Base-by-base conservation (phyloP, 179 eudicot species). In the Pouteria campechiana region DNA sequence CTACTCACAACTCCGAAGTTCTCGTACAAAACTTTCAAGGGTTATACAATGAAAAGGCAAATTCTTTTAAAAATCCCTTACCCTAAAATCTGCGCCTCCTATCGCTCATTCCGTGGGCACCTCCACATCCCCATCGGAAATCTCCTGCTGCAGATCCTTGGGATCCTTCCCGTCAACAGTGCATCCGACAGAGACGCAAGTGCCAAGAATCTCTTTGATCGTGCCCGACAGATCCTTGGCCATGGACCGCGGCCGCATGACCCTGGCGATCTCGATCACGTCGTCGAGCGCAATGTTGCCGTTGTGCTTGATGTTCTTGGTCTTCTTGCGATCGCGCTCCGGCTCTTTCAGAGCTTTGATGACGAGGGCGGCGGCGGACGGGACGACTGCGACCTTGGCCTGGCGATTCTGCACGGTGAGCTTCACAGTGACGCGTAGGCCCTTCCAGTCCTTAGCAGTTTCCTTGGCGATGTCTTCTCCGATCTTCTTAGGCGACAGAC, bases 391-490 rank as follows among this genome's bases (percentile, higher is more conserved):
- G 24, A 84, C 88, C 63, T 81, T 84, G 0, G 95, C 92, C 34
- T 84, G 92, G 11, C 95, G 81, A 53, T 84, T 84, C 63, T 84
- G 92, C 13, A 84, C 92, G 6, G 95, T 84, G 13, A 84, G 87
- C 50, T 84, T 84, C n/a, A 84, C 92, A 24, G 95, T 84, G 6
- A 84, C 92, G 0, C 87, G 74, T 15, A 84, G 74, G 10, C 95
- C 95, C 73, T 84, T 84, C 95, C 92, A 81, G 45, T 81, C 95
- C 53, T 77, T 84, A 24, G 95, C 86, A 8, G 95, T 84, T 28
- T 84, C 95, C 16, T 84, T 84, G 34, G 94, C 90, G 46, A 83
- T 83, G 68, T 83, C 94, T 60, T 83, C 94, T 16, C 94, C 94
- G 61, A 83, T 80, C 43, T 83, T 83, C 69, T 83, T 80, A 0